A percentile compares a stretch with the other conserved stretches of the same genome.
Conservation (phyloP, 169 alveolate genomes). For the Plasmodium fragile region DNA sequence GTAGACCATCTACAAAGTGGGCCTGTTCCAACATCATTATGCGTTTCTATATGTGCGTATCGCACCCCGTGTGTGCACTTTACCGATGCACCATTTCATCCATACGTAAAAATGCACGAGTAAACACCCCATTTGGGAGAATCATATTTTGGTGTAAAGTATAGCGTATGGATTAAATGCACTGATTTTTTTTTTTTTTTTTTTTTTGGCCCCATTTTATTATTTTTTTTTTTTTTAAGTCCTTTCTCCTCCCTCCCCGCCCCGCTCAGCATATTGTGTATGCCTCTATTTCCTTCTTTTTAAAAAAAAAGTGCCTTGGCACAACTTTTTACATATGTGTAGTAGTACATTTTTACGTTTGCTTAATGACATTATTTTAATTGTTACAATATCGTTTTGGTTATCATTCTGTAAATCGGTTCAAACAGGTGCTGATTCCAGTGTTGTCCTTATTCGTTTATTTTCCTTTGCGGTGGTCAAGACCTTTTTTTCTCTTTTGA, state of each 20-base stretch:
- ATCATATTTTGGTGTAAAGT: neutral
- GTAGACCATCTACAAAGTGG: neutral
- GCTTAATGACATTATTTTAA: conserved; percentile 1
- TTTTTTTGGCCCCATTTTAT: neutral
- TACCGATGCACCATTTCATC: neutral
- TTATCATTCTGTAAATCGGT: neutral
- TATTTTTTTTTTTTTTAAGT: conserved; percentile 46
- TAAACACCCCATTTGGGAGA: neutral
- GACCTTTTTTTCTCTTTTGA: neutral
- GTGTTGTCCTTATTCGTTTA: neutral
- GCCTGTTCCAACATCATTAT: neutral
- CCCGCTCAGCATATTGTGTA: neutral
- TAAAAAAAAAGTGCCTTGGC: neutral
- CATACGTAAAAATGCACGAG: neutral
- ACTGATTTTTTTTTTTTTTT: neutral
- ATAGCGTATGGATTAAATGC: neutral
- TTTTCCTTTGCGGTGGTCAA: neutral
- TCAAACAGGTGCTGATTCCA: neutral
- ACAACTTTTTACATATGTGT: conserved; percentile 3
- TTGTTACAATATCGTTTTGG: neutral
- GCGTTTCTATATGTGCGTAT: conserved; percentile 4
- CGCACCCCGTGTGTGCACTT: neutral
- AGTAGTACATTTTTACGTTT: conserved; percentile 9
- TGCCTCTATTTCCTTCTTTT: neutral
- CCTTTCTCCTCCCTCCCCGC: too few species aligned